Evolutionary conservation across 345 rosid species (phyloP).

Genomic region (Salix exigua): DNA sequence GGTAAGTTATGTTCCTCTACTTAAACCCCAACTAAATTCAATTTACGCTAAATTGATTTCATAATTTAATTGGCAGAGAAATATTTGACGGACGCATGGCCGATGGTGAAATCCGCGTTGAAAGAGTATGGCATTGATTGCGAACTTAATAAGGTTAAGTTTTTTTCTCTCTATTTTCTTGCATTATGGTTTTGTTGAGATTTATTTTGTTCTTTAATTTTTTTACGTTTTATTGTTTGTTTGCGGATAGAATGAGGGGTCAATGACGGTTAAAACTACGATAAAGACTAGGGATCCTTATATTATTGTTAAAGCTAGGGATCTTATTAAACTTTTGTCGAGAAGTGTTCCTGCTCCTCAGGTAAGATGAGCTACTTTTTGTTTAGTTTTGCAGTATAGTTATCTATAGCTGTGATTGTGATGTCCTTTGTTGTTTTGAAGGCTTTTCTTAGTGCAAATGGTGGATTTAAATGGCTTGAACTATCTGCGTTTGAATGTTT

Average conservation of each 20-base stretch:
- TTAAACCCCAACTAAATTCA: background rate
- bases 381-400: background rate
- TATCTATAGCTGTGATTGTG: background rate
- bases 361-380: slow-evolving; percentile 31
- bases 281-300: slow-evolving; percentile 89
- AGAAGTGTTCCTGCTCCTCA: slow-evolving; percentile 98
- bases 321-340: slow-evolving; percentile 76
- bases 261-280: slow-evolving; percentile 90
- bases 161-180: background rate
- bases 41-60: background rate
- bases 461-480: no score
- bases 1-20: slow-evolving; percentile 20
- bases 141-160: slow-evolving; percentile 66
- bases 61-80: slow-evolving; percentile 42
- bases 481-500: no score
- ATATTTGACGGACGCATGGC: slow-evolving; percentile 85
- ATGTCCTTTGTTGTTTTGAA: background rate
- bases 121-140: slow-evolving; percentile 61
- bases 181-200: background rate
- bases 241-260: slow-evolving; percentile 43
- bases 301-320: slow-evolving; percentile 78
- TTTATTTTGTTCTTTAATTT: no score
- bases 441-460: background rate
- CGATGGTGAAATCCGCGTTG: slow-evolving; percentile 67
- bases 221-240: slow-evolving; percentile 31